Base-by-base conservation (phyloP, 441 rosid species). In the Bruguiera hainesii region DNA sequence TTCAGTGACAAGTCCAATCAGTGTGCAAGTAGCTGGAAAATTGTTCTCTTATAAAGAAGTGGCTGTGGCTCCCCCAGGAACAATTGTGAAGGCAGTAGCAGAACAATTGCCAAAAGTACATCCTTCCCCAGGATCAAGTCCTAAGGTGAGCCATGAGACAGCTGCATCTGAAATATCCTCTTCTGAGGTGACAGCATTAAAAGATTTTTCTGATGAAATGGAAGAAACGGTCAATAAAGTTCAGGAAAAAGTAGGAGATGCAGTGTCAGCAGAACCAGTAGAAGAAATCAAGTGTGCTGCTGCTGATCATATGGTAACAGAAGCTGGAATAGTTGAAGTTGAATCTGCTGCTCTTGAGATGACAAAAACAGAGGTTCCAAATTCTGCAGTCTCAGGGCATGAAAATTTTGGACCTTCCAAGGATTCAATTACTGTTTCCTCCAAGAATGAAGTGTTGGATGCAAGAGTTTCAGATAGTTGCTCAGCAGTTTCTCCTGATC, bases 31-130 rank as follows among this genome's bases (percentile, higher is more conserved):
- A 71, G 85, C 87, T 66, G 99, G 99, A 76, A 96, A 93, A 76
- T 82, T 85, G 53, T 96, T 96, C 82, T 92, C 99, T 78, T 96
- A 96, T 78, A 96, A 96, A 77, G 99, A 96, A 85, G 99, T 96
- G 78, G 99, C 99, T 67, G 73, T 93, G 80, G 98, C 98, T 64
- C 97, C 96, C 51, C 99, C 97, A 37, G 97, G 99, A 68, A 89
- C 96, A 30, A 88, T 96, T 74, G 98, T 90, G 69, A 96, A 92
- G 84, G 83, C 87, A 20, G 97, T 85, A 70, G 73, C 92, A 11
- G 97, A 90, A 77, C 88, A 90, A 75, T 75, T 82, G 78, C 89
- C 97, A 50, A 80, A 85, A 74, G 91, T 65, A 68, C 79, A 79
- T 70, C 61, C 28, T 72, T 68, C 76, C 0, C 39, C 53, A 6